A percentile compares a stretch with the other conserved stretches of the same genome.
These are phyloP conservation scores for Ceratobasidium sp. DNA, from an alignment of 1,284 basidiomycete species.

Conservation along the genomic window DNA sequence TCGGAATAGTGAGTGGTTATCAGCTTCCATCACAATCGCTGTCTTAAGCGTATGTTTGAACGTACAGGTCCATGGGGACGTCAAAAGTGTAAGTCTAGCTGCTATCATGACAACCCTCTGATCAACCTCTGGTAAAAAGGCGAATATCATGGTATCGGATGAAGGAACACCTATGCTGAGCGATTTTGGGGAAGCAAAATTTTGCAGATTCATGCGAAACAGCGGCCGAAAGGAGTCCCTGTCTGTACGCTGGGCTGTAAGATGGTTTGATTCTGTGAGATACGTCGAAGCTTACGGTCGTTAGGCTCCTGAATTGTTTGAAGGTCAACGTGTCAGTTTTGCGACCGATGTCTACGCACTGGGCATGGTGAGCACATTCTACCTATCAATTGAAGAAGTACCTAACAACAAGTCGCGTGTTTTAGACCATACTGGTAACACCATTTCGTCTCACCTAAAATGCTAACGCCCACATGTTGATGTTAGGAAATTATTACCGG, in stretches of 20 bases:
- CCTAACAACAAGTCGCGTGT: background rate
- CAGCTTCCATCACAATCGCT: background rate
- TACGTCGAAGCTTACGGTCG: background rate
- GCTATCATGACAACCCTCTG: background rate
- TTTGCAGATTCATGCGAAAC: background rate
- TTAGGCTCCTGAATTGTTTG: conserved; percentile 8
- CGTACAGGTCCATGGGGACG: background rate
- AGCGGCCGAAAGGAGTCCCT: too few species aligned
- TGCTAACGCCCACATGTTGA: background rate
- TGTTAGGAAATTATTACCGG: background rate
- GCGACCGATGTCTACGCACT: conserved; percentile 4
- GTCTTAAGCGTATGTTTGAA: background rate
- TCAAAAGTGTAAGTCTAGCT: background rate
- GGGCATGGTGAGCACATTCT: background rate
- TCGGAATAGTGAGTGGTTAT: background rate
- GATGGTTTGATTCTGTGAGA: background rate
- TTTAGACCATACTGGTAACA: conserved; percentile 2
- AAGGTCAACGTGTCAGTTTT: background rate
- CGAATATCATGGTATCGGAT: background rate
- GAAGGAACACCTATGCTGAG: background rate
- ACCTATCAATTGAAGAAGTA: background rate
- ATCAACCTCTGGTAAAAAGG: background rate
- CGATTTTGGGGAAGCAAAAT: background rate
- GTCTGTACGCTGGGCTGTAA: background rate
- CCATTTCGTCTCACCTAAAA: background rate